Conservation (phyloP, 352 stramenopile genomes). For the Pythium periplocum region DNA sequence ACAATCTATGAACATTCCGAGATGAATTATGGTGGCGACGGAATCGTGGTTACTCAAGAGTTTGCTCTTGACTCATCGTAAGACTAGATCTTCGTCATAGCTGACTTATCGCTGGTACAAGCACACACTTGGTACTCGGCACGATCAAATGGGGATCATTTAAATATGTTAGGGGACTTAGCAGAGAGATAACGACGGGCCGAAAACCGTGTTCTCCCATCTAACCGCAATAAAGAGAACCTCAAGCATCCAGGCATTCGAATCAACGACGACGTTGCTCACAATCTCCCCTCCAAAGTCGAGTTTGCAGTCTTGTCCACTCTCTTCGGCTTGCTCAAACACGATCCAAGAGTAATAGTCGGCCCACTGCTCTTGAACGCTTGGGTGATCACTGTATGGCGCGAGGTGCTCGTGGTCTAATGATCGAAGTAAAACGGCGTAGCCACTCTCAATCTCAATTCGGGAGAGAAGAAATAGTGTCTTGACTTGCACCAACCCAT, state of each 20-base stretch:
- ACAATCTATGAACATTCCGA: too few relatives aligned
- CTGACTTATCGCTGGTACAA: too few relatives aligned
- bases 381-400: neutral
- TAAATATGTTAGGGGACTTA: too few relatives aligned
- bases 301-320: neutral
- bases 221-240: neutral
- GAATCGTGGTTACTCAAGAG: too few relatives aligned
- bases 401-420: neutral
- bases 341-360: neutral
- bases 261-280: neutral
- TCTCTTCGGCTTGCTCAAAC: neutral
- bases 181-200: neutral
- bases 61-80: too few relatives aligned
- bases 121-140: too few relatives aligned
- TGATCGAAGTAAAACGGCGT: slow-evolving; percentile 40
- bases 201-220: neutral
- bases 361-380: neutral
- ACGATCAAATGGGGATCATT: too few relatives aligned
- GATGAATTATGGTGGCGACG: too few relatives aligned
- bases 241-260: slow-evolving; percentile 1
- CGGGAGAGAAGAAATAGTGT: slow-evolving; percentile 42
- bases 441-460: slow-evolving; percentile 29
- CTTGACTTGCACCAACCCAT: slow-evolving; percentile 22
- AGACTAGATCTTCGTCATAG: too few relatives aligned
- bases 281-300: neutral